Conservation (phyloP, 805 yeast genomes). For the Maudiozyma barnettii region DNA sequence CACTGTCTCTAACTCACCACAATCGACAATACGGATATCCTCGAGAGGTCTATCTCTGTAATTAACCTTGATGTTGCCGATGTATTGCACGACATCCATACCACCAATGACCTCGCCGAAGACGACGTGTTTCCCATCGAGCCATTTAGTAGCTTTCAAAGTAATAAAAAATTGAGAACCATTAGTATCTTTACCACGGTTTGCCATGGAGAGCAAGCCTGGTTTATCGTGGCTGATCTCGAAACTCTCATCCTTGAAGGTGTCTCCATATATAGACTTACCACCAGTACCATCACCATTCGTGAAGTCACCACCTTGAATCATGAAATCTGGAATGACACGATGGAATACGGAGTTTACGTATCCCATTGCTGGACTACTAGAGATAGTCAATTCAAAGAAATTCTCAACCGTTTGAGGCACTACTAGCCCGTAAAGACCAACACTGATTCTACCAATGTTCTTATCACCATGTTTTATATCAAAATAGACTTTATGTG, state of each 20-base stretch:
- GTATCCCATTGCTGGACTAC: constrained; percentile 78
- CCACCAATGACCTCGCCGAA: constrained; percentile 86
- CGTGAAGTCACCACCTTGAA: constrained; percentile 82
- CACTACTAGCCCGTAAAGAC: constrained; percentile 74
- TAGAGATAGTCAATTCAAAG: constrained; percentile 86
- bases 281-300: constrained; percentile 92
- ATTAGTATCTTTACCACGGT: constrained; percentile 93
- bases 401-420: constrained; percentile 93
- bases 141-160: constrained; percentile 61
- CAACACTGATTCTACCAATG: constrained; percentile 73
- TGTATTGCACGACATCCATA: constrained; percentile 65
- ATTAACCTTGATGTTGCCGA: constrained; percentile 41
- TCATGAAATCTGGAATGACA: constrained; percentile 60
- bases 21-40: constrained; percentile 7
- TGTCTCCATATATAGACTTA: constrained; percentile 68
- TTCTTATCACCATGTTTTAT: constrained; percentile 59
- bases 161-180: constrained; percentile 94
- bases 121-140: constrained; percentile 86
- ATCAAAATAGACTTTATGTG: constrained; percentile 59
- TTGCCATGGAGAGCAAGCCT: constrained; percentile 86
- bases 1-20: constrained; percentile 11
- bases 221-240: constrained; percentile 60
- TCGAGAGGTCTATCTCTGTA: constrained; percentile 7
- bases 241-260: constrained; percentile 64
- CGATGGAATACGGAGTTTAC: constrained; percentile 83